A percentile compares a stretch with the other conserved stretches of the same genome.
Conservation (phyloP, 1,139 yeast genomes). For the Kodamaea alishanica region DNA sequence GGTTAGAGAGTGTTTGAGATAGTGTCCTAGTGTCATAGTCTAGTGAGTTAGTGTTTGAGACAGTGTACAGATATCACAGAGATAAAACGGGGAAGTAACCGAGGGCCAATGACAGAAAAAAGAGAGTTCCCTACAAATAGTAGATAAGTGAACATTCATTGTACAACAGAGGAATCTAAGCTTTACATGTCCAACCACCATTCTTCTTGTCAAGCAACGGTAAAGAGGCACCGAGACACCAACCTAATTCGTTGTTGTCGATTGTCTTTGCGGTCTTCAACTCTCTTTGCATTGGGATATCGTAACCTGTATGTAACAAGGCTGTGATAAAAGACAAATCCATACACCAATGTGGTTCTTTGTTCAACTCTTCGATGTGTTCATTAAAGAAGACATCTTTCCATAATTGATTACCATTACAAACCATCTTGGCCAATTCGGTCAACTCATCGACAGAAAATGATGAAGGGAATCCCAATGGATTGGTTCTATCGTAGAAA, state of each 20-base stretch:
- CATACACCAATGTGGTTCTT: slow-evolving; percentile 91
- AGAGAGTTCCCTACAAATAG: too few relatives aligned
- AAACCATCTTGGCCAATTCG: slow-evolving; percentile 78
- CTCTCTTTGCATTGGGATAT: slow-evolving; percentile 85
- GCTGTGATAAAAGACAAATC: slow-evolving; percentile 89
- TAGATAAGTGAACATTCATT: too few relatives aligned
- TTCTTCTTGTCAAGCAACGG: slow-evolving; percentile 68
- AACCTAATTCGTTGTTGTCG: slow-evolving; percentile 85
- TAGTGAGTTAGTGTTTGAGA: too few relatives aligned
- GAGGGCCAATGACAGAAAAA: too few relatives aligned
- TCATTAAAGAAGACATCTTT: slow-evolving; percentile 57
- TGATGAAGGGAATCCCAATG: slow-evolving; percentile 89
- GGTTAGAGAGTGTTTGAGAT: too few relatives aligned
- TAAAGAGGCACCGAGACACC: slow-evolving; percentile 98
- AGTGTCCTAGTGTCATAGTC: too few relatives aligned
- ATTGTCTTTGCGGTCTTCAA: slow-evolving; percentile 88
- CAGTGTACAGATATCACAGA: too few relatives aligned
- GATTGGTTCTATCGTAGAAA: slow-evolving; percentile 90
- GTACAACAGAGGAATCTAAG: slow-evolving; percentile 12
- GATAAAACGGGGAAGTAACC: too few relatives aligned
- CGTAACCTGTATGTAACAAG: slow-evolving; percentile 90
- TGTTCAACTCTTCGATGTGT: slow-evolving; percentile 59
- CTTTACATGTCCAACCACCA: slow-evolving; percentile 71
- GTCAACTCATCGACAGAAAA: slow-evolving; percentile 81
- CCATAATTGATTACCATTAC: slow-evolving; percentile 80